Evolutionary conservation across 2,329 filamentous ascomycete genomes (phyloP).

Genomic region (Alternaria atra): DNA sequence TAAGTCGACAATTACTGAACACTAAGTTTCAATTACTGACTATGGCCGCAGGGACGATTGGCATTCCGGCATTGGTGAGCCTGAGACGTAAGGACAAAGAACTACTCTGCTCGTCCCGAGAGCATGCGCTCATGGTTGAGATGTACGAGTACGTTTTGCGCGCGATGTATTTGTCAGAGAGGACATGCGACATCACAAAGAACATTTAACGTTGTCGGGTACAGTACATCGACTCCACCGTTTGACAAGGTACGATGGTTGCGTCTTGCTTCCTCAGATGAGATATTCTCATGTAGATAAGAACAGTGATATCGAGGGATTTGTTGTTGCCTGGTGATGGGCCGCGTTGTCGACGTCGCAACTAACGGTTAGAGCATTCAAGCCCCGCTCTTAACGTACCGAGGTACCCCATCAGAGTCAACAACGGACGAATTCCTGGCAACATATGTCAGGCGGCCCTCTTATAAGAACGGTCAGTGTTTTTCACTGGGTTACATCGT

Average conservation of each 20-base stretch:
- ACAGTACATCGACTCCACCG: background rate
- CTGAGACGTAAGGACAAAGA: background rate
- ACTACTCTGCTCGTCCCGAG: background rate
- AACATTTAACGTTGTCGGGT: background rate
- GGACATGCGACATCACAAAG: background rate
- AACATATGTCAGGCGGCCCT: background rate
- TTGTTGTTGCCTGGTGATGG: background rate
- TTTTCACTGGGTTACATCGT: background rate
- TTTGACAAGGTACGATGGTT: background rate
- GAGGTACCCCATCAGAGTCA: background rate
- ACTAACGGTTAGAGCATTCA: background rate
- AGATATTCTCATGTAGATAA: too few species aligned
- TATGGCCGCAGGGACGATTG: background rate
- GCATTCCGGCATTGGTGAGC: background rate
- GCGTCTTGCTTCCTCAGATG: background rate
- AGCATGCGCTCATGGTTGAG: background rate
- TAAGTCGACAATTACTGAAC: background rate
- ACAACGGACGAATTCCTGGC: background rate
- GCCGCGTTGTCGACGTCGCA: background rate
- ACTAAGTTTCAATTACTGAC: background rate
- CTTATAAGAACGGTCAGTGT: background rate
- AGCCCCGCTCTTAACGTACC: background rate
- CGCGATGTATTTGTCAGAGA: background rate
- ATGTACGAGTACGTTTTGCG: background rate
- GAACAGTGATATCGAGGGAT: too few species aligned